These are phyloP conservation scores for Penstemon davidsonii DNA, from an alignment of 257 asterid species.

Conservation along the genomic window DNA sequence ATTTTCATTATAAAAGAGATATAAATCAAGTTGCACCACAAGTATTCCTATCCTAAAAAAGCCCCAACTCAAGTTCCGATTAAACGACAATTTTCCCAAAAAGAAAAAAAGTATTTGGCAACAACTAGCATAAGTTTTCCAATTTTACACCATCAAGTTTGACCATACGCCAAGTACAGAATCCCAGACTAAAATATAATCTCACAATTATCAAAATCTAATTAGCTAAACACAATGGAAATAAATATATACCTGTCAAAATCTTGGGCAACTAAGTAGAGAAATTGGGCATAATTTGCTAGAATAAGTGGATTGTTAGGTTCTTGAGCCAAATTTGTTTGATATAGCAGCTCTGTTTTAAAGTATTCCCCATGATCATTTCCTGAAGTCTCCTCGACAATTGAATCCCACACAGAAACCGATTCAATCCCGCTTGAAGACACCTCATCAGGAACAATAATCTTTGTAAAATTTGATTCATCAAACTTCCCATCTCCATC, in stretches of 20 bases:
- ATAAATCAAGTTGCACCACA: constrained; percentile 44
- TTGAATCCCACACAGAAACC: constrained; percentile 69
- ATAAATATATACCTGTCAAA: constrained; percentile 69
- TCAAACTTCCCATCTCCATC: constrained; percentile 68
- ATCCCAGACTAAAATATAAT: constrained; percentile 21
- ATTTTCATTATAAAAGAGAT: constrained; percentile 17
- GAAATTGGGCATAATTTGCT: constrained; percentile 90
- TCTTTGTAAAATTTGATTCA: constrained; percentile 34
- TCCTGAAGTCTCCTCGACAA: constrained; percentile 62
- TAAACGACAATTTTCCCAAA: neutral
- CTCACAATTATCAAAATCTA: constrained; percentile 4
- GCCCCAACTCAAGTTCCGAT: constrained; percentile 22
- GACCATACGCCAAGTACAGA: constrained; percentile 21
- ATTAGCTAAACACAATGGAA: constrained; percentile 3
- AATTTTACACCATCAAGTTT: neutral
- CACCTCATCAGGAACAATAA: constrained; percentile 41
- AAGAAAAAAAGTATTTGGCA: constrained; percentile 29
- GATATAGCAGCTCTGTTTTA: constrained; percentile 65
- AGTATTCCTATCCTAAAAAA: constrained; percentile 35
- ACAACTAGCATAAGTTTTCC: constrained; percentile 17
- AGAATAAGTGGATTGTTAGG: constrained; percentile 78
- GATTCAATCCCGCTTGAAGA: constrained; percentile 48
- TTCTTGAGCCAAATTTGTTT: constrained; percentile 52
- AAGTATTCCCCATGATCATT: constrained; percentile 44
- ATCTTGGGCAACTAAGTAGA: constrained; percentile 68